These are phyloP conservation scores for Ensete ventricosum DNA, from an alignment of 176 grass and related monocot genomes.

Conservation along the genomic window DNA sequence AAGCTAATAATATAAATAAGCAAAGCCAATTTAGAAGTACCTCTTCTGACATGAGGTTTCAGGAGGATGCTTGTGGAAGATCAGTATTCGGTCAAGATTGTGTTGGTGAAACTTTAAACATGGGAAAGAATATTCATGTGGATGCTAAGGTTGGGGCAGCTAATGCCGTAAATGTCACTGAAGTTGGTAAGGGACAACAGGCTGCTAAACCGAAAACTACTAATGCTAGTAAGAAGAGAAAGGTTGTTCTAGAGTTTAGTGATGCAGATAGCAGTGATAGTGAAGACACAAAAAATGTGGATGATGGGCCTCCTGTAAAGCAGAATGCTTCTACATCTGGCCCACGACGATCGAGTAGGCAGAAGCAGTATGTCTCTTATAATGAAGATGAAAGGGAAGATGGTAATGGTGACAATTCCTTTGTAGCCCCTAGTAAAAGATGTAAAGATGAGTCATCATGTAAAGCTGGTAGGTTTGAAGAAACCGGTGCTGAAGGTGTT, in stretches of 20 bases:
- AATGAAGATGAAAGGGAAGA: constrained; percentile 40
- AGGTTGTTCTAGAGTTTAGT: constrained; percentile 32
- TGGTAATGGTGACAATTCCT: constrained; percentile 17
- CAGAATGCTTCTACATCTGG: constrained; percentile 19
- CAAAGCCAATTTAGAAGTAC: constrained; percentile 32
- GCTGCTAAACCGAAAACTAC: constrained; percentile 8
- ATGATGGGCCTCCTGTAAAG: constrained; percentile 23
- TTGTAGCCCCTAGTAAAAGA: neutral
- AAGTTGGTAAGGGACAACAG: neutral
- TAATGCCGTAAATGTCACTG: constrained; percentile 23
- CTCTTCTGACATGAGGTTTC: neutral
- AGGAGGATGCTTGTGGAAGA: neutral
- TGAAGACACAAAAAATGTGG: constrained; percentile 35
- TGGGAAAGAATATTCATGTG: neutral
- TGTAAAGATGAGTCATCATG: neutral
- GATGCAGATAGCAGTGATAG: constrained; percentile 28
- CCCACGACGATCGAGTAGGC: constrained; percentile 45
- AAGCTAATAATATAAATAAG: neutral
- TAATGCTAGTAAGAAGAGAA: constrained; percentile 52
- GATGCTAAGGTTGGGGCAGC: neutral
- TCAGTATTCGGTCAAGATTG: neutral
- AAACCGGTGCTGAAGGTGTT: too few relatives aligned
- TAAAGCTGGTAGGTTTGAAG: too few relatives aligned
- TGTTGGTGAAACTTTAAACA: neutral
- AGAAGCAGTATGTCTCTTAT: constrained; percentile 58